Conservation (phyloP, 2,329 filamentous ascomycete genomes). For the Diaporthe humulicola region DNA sequence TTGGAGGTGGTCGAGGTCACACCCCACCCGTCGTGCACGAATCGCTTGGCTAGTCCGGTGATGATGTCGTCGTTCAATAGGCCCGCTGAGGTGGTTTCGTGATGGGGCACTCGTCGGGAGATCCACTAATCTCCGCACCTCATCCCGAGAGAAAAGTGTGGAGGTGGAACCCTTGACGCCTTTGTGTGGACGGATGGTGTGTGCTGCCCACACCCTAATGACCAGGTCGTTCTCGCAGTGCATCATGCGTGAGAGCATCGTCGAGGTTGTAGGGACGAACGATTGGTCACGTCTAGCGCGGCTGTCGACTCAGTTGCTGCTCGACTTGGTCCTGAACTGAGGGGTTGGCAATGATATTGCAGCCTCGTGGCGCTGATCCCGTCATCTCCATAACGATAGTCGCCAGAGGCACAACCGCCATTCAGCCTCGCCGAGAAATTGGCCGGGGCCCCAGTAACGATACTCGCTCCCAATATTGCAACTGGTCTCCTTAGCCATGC, state of each 20-base stretch:
- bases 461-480: conserved; percentile 2
- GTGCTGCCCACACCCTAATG: conserved; percentile 27
- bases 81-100: conserved; percentile 29
- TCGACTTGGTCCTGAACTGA: neutral
- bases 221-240: conserved; percentile 20
- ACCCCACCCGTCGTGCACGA: conserved; percentile 34
- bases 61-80: conserved; percentile 30
- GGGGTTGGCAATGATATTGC: conserved; percentile 1
- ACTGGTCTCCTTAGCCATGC: neutral
- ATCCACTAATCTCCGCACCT: conserved; percentile 33
- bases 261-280: conserved; percentile 5
- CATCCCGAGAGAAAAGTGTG: conserved; percentile 29
- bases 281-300: conserved; percentile 37
- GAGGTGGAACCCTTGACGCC: conserved; percentile 31
- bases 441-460: conserved; percentile 3
- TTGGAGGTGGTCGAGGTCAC: conserved; percentile 6
- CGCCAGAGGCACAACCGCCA: conserved; percentile 23
- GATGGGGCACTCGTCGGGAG: conserved; percentile 29
- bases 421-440: conserved; percentile 28
- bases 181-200: conserved; percentile 28
- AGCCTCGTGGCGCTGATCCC: conserved; percentile 33
- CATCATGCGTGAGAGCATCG: conserved; percentile 30
- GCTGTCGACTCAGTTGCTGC: conserved; percentile 1
- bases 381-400: conserved; percentile 25
- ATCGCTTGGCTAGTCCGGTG: conserved; percentile 26